Evolutionary conservation across 768 basidiomycete species (phyloP).

Genomic region (Phaeotremella skinneri): DNA sequence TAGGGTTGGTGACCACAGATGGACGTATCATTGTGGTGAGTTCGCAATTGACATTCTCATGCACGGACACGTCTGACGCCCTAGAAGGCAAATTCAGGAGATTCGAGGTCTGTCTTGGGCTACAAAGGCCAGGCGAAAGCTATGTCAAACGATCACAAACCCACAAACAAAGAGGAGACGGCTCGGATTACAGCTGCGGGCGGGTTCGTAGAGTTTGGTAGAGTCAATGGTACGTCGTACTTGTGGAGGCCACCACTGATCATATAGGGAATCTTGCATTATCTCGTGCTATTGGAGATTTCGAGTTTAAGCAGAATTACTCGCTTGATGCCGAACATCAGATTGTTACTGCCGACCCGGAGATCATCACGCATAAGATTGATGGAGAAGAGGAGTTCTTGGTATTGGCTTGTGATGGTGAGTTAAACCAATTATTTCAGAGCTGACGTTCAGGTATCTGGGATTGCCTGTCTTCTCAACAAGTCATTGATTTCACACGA

Average conservation of each 20-base stretch:
- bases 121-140: conserved; percentile 81
- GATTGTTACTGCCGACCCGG: conserved; percentile 92
- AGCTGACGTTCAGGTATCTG: conserved; percentile 72
- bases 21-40: conserved; percentile 59
- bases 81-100: conserved; percentile 89
- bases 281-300: conserved; percentile 92
- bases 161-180: conserved; percentile 80
- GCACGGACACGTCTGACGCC: background rate
- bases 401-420: conserved; percentile 95
- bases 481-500: conserved; percentile 84
- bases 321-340: conserved; percentile 78
- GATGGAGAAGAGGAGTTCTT: conserved; percentile 92
- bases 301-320: conserved; percentile 96
- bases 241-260: background rate
- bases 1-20: conserved; percentile 76
- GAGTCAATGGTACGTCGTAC: conserved; percentile 75
- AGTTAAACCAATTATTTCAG: conserved; percentile 10
- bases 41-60: background rate
- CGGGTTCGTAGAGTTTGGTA: conserved; percentile 92
- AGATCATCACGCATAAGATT: conserved; percentile 75
- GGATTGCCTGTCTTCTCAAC: conserved; percentile 93
- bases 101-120: conserved; percentile 85
- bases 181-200: conserved; percentile 83
- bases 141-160: conserved; percentile 94
- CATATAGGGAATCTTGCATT: conserved; percentile 84